phyloP scores from a whole-genome alignment of 1,139 yeast species.

The Nakaseomyces glabratus region DNA sequence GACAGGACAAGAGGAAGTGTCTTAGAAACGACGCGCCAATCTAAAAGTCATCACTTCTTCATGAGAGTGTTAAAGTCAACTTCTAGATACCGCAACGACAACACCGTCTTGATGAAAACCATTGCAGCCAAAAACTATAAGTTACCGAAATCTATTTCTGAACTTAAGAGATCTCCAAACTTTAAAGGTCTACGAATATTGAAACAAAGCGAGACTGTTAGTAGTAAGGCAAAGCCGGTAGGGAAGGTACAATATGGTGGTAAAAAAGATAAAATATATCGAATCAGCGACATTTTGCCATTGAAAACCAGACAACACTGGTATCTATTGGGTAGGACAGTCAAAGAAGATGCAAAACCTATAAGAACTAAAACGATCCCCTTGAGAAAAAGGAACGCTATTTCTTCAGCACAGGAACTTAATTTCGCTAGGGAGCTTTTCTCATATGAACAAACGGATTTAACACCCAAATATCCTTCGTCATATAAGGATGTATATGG shows the following conservation, averaged over 20 bases:
- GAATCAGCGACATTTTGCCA: slow-evolving; percentile 16
- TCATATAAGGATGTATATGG: slow-evolving; percentile 10
- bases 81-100: background rate
- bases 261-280: slow-evolving; percentile 12
- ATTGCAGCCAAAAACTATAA: slow-evolving; percentile 13
- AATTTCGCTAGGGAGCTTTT: slow-evolving; percentile 14
- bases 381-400: slow-evolving; percentile 8
- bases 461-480: slow-evolving; percentile 15
- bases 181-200: slow-evolving; percentile 14
- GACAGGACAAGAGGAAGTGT: slow-evolving; percentile 8
- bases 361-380: slow-evolving; percentile 14
- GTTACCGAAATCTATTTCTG: slow-evolving; percentile 14
- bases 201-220: slow-evolving; percentile 13
- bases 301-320: slow-evolving; percentile 23
- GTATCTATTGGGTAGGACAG: slow-evolving; percentile 21
- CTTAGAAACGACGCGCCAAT: slow-evolving; percentile 10
- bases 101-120: slow-evolving; percentile 9
- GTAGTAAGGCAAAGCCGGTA: slow-evolving; percentile 7
- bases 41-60: slow-evolving; percentile 11
- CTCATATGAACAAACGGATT: slow-evolving; percentile 20
- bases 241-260: background rate
- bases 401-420: slow-evolving; percentile 6
- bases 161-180: slow-evolving; percentile 14
- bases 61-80: slow-evolving; percentile 8
- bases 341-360: slow-evolving; percentile 12